Percentiles rank a stretch among this genome's conserved stretches.
Evolutionary conservation across 768 basidiomycete genomes (phyloP).

Genomic region (Leccinum incarnatum): DNA sequence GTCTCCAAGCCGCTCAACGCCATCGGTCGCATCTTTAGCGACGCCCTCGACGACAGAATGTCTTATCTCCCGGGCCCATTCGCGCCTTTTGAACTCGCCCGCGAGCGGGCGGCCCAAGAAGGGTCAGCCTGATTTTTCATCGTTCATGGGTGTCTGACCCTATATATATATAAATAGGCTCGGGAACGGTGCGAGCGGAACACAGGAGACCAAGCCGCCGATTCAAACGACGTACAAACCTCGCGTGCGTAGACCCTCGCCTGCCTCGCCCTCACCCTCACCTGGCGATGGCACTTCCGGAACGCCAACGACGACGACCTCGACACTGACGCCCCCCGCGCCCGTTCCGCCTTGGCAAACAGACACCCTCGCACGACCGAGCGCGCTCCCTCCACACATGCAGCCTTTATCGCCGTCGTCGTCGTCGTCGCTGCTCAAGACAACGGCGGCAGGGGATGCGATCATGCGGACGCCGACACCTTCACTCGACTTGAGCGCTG

Average conservation of each 20-base stretch:
- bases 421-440: neutral
- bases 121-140: constrained; percentile 24
- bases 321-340: neutral
- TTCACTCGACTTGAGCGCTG: constrained; percentile 61
- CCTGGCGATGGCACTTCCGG: constrained; percentile 40
- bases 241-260: constrained; percentile 58
- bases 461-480: constrained; percentile 72
- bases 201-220: constrained; percentile 33
- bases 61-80: constrained; percentile 67
- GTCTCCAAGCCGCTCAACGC: constrained; percentile 90
- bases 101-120: constrained; percentile 45
- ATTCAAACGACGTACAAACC: constrained; percentile 73
- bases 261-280: constrained; percentile 28
- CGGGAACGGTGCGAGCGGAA: constrained; percentile 38
- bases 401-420: constrained; percentile 6
- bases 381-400: constrained; percentile 28
- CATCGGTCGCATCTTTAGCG: constrained; percentile 83
- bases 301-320: neutral
- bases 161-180: neutral
- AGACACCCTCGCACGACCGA: constrained; percentile 2
- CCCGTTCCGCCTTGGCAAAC: constrained; percentile 5
- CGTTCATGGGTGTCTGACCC: neutral
- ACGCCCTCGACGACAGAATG: constrained; percentile 72
- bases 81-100: constrained; percentile 61
- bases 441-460: constrained; percentile 31